A percentile compares a stretch with the other conserved stretches of the same genome.
Evolutionary conservation across 495 filamentous ascomycete species (phyloP).

Genomic region (Rhypophila decipiens): DNA sequence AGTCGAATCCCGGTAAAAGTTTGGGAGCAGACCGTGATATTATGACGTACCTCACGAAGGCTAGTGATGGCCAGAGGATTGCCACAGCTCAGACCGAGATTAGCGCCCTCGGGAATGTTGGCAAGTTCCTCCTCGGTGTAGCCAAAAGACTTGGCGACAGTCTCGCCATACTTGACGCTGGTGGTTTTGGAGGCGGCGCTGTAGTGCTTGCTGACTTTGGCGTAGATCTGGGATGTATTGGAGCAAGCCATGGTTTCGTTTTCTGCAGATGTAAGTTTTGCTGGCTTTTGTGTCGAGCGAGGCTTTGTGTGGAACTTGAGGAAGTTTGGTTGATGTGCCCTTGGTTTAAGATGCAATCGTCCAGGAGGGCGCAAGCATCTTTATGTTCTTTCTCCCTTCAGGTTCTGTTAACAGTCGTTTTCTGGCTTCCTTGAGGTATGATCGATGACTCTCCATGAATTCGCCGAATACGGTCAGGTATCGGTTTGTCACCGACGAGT

Average conservation of each 20-base stretch:
- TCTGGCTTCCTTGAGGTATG: no score
- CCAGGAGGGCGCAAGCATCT: no score
- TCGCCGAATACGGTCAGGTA: conserved; percentile 4
- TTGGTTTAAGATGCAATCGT: no score
- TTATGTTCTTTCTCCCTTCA: no score
- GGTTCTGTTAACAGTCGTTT: no score
- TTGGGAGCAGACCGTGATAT: not conserved
- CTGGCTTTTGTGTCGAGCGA: no score
- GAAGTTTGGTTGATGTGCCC: no score
- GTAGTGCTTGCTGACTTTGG: conserved; percentile 34
- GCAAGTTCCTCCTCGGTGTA: conserved; percentile 50
- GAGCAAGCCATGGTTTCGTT: conserved; percentile 6
- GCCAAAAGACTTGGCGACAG: conserved; percentile 54
- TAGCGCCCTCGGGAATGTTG: conserved; percentile 49
- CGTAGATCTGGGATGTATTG: conserved; percentile 26
- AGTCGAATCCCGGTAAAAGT: not conserved
- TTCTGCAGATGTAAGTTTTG: not conserved
- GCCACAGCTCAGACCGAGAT: conserved; percentile 62
- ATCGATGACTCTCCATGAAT: conserved; percentile 8
- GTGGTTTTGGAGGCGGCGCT: conserved; percentile 23
- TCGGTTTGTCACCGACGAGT: not conserved
- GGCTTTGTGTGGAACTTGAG: no score
- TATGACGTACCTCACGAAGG: conserved; percentile 37
- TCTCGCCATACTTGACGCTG: conserved; percentile 25
- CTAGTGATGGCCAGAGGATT: conserved; percentile 55